Base-by-base conservation (phyloP, 139 green algal genomes). In the Nannochloris sp. region DNA sequence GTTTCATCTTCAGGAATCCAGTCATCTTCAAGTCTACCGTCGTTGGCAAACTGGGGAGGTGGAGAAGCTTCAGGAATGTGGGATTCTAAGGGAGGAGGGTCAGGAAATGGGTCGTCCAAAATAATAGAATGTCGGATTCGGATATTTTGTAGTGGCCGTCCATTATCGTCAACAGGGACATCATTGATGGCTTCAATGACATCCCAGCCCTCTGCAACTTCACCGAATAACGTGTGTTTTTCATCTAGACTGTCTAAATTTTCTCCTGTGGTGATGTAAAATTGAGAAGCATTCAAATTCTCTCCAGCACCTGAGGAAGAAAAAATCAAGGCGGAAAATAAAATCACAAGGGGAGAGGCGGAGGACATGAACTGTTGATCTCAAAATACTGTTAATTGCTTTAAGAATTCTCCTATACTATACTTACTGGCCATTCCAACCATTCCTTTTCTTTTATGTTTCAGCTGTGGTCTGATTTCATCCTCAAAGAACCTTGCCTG, bases 51-150 rank as follows among this genome's bases (percentile, higher is more conserved):
- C 81, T 92, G 61, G 9, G 85, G 85, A 46, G 80, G 64, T 1
- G 89, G 89, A 2, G 87, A 94, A 1, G 38, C 60, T n/a, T 94
- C 86, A 4, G 93, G 94, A 0, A 97, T 88, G 38, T 86, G 76
- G 0, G 77, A 76, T 10, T 70, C 83, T 61, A 99, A 77, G 23
- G 81, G 72, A 0, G 79, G 71, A 0, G 90, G 91, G 65, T 98
- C 89, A 6, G 90, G 81, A 42, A 91, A 96, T 0, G 95, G 95
- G 69, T 99, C 95, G 46, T 99, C 95, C 61, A 99, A 81, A 4
- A 99, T 60, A 19, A 95, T 85, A 30, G 92, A 95, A 74, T 96
- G 92, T 33, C 89, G 81, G 56, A 99, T 96, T 39, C 92, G 70
- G 32, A 98, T 96, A 80, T 98, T 98, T 55, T 96, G 92, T 61